Evolutionary conservation across 2,329 filamentous ascomycete species (phyloP), one percentile per base, ranked within the genome.

Genomic region (Ascomycota sp.): DNA sequence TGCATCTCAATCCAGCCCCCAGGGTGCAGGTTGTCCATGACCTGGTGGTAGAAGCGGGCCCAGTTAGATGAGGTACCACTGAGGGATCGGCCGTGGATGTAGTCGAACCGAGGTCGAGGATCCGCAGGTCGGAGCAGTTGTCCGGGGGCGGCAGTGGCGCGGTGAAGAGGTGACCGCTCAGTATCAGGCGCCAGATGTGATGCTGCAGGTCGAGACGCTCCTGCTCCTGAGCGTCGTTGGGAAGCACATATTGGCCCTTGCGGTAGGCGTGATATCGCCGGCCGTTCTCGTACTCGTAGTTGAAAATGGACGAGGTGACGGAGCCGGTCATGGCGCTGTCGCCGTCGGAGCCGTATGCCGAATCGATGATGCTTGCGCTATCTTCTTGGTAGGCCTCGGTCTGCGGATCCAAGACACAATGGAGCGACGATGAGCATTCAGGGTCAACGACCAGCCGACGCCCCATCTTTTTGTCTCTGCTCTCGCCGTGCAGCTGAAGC

Each of bases 121-220:
- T 59, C 17, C 53, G 52, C 33, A 56, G 38, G 17, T 39, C 34
- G 0, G 25, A 31, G 2, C 26, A 23, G 1, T 33, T 31, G 12
- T 30, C 30, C 4, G 41, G 30, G 8, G 33, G 20, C 9, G 47
- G 39, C 3, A 66, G 41, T 10, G 62, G 61, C 7, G 59, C 54
- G 27, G 56, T 49, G 43, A 56, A 59, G 23, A 68, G 43, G 24
- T 45, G 45, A 23, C 53, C 55, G 24, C 53, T 46, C 24, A 61
- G 53, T 21, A 60, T 39, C 25, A 62, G 33, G 28, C 56, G 59
- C 43, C 61, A 59, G 40, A 69, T 56, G 38, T 66, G 56, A 43
- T 69, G 63, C 38, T 64, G 59, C 37, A 64, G 47, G 35, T 70
- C 62, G 11, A 68, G 50, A 9, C 65, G 59, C 37, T 66, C 60